Conservation (phyloP, 768 basidiomycete species). For the Suillus ampliporus region DNA sequence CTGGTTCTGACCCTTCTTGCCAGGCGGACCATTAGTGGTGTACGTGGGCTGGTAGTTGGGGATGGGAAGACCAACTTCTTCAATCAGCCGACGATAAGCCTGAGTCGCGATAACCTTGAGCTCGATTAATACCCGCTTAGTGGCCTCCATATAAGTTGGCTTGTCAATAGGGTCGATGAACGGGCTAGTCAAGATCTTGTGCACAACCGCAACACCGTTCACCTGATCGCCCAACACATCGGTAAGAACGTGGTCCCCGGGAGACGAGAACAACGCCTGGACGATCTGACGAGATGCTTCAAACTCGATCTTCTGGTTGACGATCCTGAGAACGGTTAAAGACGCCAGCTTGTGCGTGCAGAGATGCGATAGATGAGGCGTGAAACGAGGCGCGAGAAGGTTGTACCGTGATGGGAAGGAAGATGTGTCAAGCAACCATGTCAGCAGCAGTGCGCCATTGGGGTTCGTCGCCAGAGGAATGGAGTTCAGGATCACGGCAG, state of each 20-base stretch:
- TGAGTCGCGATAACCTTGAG: constrained; percentile 94
- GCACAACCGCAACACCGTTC: constrained; percentile 90
- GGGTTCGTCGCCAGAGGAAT: constrained; percentile 98
- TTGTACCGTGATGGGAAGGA: constrained; percentile 95
- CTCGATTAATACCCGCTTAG: constrained; percentile 88
- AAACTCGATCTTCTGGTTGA: constrained; percentile 95
- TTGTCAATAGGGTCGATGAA: constrained; percentile 80
- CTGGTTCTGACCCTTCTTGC: constrained; percentile 62
- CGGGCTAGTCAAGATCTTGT: constrained; percentile 89
- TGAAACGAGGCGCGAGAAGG: constrained; percentile 93
- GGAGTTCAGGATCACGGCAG: constrained; percentile 94
- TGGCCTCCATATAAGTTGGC: constrained; percentile 77
- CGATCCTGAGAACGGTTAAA: constrained; percentile 90
- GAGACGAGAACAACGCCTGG: constrained; percentile 89
- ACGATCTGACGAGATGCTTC: constrained; percentile 87
- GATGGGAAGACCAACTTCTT: constrained; percentile 92
- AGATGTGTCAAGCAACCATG: constrained; percentile 96
- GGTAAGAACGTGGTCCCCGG: constrained; percentile 87
- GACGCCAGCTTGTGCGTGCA: constrained; percentile 99
- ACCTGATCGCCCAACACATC: constrained; percentile 97
- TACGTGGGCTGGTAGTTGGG: constrained; percentile 87
- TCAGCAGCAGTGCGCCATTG: constrained; percentile 93
- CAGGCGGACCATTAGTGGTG: constrained; percentile 60
- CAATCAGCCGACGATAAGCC: constrained; percentile 90
- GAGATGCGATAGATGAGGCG: constrained; percentile 93